These are phyloP conservation scores for Kappamyces sp. DNA, from an alignment of 192 early-diverging fungal species.

Conservation along the genomic window DNA sequence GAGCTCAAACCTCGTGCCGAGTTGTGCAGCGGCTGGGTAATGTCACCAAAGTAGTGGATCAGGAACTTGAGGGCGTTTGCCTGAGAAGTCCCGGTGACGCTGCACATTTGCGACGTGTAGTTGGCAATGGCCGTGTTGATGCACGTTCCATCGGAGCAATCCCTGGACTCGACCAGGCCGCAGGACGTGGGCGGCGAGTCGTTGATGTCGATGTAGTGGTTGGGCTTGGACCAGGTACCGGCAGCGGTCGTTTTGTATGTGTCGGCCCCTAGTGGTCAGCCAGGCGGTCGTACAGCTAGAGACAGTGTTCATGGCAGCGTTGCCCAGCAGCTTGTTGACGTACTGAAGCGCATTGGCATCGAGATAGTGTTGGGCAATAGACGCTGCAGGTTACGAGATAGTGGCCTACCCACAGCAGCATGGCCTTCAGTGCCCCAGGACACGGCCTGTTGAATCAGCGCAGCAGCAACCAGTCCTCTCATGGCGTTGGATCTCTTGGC, in stretches of 20 bases:
- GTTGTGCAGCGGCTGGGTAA: conserved; percentile 21
- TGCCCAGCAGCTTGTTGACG: background rate
- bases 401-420: conserved; percentile 1
- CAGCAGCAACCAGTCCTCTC: background rate
- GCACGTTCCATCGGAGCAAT: conserved; percentile 7
- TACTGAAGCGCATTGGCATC: conserved; percentile 1
- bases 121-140: conserved; percentile 11
- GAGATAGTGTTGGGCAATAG: conserved; percentile 10
- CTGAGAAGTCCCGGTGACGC: background rate
- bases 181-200: background rate
- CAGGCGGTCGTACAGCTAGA: background rate
- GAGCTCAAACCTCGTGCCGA: background rate
- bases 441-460: background rate
- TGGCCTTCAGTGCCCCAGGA: conserved; percentile 15
- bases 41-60: conserved; percentile 21
- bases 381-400: background rate
- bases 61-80: conserved; percentile 17
- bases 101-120: background rate
- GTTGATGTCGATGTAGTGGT: conserved; percentile 12
- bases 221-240: conserved; percentile 3
- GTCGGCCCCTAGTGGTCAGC: background rate
- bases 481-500: no score
- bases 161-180: conserved; percentile 7
- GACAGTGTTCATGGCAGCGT: conserved; percentile 4
- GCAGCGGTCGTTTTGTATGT: conserved; percentile 8